These are phyloP conservation scores for Phytopythium sindhum DNA, from an alignment of 352 stramenopile genomes.

Conservation along the genomic window DNA sequence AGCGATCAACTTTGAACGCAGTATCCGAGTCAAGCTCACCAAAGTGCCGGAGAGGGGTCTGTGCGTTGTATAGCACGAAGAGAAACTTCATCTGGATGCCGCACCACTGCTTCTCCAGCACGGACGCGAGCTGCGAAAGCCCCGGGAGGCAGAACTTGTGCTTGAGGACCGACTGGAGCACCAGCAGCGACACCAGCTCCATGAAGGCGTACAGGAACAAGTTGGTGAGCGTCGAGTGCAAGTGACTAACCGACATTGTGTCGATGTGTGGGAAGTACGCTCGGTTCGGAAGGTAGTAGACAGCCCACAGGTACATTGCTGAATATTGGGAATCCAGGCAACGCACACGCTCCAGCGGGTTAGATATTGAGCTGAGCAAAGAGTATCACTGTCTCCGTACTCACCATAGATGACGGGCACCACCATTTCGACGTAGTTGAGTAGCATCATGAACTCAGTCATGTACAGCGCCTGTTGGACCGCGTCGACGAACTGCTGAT, in stretches of 20 bases:
- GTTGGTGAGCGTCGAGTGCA: slow-evolving; percentile 13
- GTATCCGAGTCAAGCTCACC: neutral
- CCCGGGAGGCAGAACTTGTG: slow-evolving; percentile 16
- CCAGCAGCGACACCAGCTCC: slow-evolving; percentile 27
- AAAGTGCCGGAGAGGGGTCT: slow-evolving; percentile 9
- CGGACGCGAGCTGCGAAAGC: slow-evolving; percentile 28
- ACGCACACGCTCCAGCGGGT: neutral
- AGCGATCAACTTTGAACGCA: neutral
- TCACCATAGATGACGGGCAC: slow-evolving; percentile 37
- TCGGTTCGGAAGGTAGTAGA: slow-evolving; percentile 29
- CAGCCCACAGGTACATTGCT: slow-evolving; percentile 22
- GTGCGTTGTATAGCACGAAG: slow-evolving; percentile 26
- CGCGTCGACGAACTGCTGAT: neutral
- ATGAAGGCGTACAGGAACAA: slow-evolving; percentile 26
- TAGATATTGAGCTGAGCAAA: neutral
- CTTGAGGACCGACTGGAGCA: slow-evolving; percentile 13
- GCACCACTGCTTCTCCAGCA: slow-evolving; percentile 20
- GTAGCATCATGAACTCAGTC: slow-evolving; percentile 35
- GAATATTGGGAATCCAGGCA: neutral
- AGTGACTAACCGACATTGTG: slow-evolving; percentile 10
- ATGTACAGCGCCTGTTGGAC: slow-evolving; percentile 27
- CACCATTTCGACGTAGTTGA: slow-evolving; percentile 37
- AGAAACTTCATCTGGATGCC: slow-evolving; percentile 24
- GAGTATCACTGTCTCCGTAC: neutral
- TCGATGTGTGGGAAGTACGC: slow-evolving; percentile 16